Base-by-base conservation (phyloP, 768 basidiomycete genomes). In the Rhizopogon roseolus region DNA sequence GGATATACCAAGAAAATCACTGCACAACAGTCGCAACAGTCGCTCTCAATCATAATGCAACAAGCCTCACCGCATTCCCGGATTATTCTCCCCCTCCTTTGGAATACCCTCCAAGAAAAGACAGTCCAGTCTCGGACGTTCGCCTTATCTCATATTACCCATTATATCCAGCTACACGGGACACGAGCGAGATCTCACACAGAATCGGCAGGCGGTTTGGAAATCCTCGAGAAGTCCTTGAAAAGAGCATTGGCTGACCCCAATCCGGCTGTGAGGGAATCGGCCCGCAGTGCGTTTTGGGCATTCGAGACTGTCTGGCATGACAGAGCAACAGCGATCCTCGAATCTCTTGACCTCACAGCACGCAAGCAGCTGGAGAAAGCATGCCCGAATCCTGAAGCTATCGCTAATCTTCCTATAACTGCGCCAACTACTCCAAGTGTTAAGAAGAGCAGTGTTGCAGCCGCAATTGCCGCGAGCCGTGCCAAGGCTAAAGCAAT, bases 1-100 rank as follows among this genome's bases (percentile, higher is more conserved):
- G 85, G 84, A 7, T 85, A 90, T 52, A 98, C 95, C 32, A 99
- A 99, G 72, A 96, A 95, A 67, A 85, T 98, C 45, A 81, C 84
- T 22, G 92, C 89, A 4, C 86, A 92, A 53, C 87, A 87, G 55
- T 90, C 95, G 1, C 97, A 98, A 66, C 74, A 78, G 2, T 76
- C 83, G 1, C 79, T 91, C 8, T 76, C 78, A 1, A 70, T 76
- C n/a, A 74, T 98, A 54, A 81, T 98, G 17, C 75, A 75, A 1
- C 70, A 88, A 60, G 81, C 85, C 2, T 85, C 90, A 3, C 75
- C 82, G 44, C 87, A 85, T 57, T 85, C 93, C 9, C 83, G 86
- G 28, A 66, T 80, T 4, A 65, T 90, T 52, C 66, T 95, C 4
- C 78, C 87, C 9, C 77, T 92, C 43, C 70, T 98, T 17, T 85